phyloP scores from a whole-genome alignment of 2,329 filamentous ascomycete genomes.

The Pseudogymnoascus sp. region DNA sequence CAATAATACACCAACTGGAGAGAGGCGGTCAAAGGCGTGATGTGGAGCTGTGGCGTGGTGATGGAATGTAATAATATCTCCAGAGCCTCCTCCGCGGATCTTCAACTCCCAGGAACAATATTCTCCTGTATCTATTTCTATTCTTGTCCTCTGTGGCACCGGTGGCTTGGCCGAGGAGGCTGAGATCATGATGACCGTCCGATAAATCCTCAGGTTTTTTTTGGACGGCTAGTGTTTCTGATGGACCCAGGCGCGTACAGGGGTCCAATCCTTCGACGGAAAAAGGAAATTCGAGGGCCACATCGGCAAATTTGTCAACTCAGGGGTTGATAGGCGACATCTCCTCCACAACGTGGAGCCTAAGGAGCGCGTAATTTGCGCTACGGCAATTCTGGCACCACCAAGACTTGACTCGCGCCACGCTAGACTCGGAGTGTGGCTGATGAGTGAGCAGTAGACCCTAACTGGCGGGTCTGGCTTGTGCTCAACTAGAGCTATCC shows the following conservation, averaged over 20 bases:
- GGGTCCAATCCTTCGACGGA: neutral
- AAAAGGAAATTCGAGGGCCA: neutral
- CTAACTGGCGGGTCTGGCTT: slow-evolving; percentile 5
- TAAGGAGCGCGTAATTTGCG: slow-evolving; percentile 7
- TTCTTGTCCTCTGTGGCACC: neutral
- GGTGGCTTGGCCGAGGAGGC: slow-evolving; percentile 7
- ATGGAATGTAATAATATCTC: neutral
- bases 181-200: neutral
- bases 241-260: neutral
- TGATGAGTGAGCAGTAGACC: slow-evolving; percentile 10
- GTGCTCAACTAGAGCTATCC: neutral
- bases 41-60: slow-evolving; percentile 1
- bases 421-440: slow-evolving; percentile 5
- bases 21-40: neutral
- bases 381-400: neutral
- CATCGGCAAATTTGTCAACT: neutral
- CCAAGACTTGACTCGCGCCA: neutral
- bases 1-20: neutral
- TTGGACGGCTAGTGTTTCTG: neutral
- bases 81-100: neutral
- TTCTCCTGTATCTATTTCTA: neutral
- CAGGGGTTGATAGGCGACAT: slow-evolving; percentile 3
- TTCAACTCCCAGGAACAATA: neutral
- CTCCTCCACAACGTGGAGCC: neutral
- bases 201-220: neutral